These are phyloP conservation scores for Solidago caesia DNA, from an alignment of 129 eudicot genomes.

Conservation along the genomic window DNA sequence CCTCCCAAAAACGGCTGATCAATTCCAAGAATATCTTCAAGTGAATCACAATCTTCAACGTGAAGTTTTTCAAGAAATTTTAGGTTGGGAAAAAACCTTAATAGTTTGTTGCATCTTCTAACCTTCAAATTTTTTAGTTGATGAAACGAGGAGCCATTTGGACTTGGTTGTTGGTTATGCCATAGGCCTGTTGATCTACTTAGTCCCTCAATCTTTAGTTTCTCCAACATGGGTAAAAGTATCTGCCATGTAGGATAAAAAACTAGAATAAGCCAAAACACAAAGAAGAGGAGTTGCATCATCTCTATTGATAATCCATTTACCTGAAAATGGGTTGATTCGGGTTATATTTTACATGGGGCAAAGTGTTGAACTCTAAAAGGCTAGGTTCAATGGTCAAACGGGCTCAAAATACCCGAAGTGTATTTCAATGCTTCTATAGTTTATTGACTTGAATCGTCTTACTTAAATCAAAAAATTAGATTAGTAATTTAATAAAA, in stretches of 20 bases:
- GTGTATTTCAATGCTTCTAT: too few species aligned
- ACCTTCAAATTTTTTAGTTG: conserved; percentile 16
- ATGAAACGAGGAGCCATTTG: conserved; percentile 7
- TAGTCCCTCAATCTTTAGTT: conserved; percentile 17
- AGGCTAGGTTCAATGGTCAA: too few species aligned
- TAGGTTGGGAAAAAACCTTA: conserved; percentile 25
- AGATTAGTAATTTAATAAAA: too few species aligned
- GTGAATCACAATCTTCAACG: conserved; percentile 28
- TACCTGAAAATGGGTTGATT: too few species aligned
- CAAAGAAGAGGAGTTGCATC: neutral
- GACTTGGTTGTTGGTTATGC: conserved; percentile 16
- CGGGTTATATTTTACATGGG: too few species aligned
- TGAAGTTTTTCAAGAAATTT: conserved; percentile 12
- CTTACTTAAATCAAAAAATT: too few species aligned
- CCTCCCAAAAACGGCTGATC: conserved; percentile 11
- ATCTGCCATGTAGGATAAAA: conserved; percentile 19
- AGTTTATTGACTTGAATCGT: too few species aligned
- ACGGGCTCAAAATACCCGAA: too few species aligned
- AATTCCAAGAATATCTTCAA: conserved; percentile 25
- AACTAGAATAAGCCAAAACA: neutral
- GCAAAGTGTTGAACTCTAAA: too few species aligned
- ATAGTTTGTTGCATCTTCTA: conserved; percentile 24
- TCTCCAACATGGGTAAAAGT: conserved; percentile 24
- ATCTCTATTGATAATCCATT: too few species aligned
- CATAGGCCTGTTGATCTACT: conserved; percentile 14